Conservation (phyloP, 345 rosid genomes). For the Pseudoturritis turrita region DNA sequence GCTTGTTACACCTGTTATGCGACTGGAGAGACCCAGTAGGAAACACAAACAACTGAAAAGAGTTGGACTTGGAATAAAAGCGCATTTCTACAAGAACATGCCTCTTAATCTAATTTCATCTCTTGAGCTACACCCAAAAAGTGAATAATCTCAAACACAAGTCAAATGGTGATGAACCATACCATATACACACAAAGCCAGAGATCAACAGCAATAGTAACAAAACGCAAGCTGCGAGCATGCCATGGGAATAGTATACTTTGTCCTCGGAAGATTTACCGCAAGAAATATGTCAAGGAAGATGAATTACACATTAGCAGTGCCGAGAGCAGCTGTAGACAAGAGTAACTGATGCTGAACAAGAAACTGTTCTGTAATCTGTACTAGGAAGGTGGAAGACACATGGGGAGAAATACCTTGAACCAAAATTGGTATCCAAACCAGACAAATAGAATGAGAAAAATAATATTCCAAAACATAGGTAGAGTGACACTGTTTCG, state of each 20-base stretch:
- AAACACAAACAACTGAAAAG: neutral
- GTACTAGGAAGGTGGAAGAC: neutral
- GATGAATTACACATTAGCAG: neutral
- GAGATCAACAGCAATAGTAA: neutral
- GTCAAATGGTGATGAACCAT: no score
- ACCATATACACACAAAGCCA: neutral
- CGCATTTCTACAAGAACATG: neutral
- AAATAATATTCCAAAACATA: neutral
- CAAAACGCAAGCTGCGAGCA: neutral
- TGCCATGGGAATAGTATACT: neutral
- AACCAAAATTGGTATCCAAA: neutral
- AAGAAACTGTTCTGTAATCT: neutral
- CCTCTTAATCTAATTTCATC: neutral
- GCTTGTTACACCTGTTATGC: neutral
- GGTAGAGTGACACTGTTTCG: neutral
- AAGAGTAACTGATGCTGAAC: neutral
- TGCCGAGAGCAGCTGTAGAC: neutral
- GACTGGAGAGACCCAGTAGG: neutral
- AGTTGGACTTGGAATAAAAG: neutral
- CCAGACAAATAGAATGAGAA: neutral
- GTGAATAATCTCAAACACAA: no score
- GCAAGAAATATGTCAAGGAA: neutral
- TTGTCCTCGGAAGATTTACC: no score
- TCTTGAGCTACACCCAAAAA: no score
- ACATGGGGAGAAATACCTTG: neutral